Evolutionary conservation across 305 asterid genomes (phyloP).

Genomic region (Fraxinus platypoda): DNA sequence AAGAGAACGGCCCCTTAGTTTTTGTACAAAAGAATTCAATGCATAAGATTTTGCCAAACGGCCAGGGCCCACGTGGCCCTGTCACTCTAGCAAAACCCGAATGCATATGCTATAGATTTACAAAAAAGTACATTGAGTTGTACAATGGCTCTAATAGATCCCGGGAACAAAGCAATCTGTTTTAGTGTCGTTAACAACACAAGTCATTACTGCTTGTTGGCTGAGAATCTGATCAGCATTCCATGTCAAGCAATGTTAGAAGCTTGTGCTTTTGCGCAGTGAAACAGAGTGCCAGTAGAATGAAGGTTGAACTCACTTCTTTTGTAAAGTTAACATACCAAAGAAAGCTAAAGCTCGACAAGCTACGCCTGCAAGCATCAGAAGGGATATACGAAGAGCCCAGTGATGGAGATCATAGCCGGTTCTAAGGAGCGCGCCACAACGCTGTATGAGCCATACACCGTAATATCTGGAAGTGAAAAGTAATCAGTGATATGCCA

Average conservation of each 20-base stretch:
- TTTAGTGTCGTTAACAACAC: not conserved
- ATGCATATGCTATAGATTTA: not conserved
- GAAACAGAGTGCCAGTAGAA: slow-evolving; percentile 20
- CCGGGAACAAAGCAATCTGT: not conserved
- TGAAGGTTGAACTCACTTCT: slow-evolving; percentile 38
- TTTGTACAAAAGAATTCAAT: not conserved
- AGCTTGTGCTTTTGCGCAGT: not conserved
- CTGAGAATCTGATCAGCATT: not conserved
- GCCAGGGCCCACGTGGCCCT: not conserved
- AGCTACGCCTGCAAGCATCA: slow-evolving; percentile 56
- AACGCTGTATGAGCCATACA: slow-evolving; percentile 90
- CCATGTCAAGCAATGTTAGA: not conserved
- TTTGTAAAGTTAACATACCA: slow-evolving; percentile 53
- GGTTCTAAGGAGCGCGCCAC: slow-evolving; percentile 58
- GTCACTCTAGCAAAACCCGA: not conserved
- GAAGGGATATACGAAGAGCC: slow-evolving; percentile 62
- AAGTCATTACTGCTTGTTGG: not conserved
- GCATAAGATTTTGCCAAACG: not conserved
- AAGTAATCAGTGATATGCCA: not conserved
- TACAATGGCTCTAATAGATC: not conserved
- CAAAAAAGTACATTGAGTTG: not conserved
- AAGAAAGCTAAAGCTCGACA: slow-evolving; percentile 65
- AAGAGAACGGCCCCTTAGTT: no score
- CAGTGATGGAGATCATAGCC: slow-evolving; percentile 60
- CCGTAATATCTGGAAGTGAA: slow-evolving; percentile 64